A percentile compares a stretch with the other conserved stretches of the same genome.
Conservation (phyloP, 352 stramenopile genomes). For the Saprolegnia parasitica region DNA sequence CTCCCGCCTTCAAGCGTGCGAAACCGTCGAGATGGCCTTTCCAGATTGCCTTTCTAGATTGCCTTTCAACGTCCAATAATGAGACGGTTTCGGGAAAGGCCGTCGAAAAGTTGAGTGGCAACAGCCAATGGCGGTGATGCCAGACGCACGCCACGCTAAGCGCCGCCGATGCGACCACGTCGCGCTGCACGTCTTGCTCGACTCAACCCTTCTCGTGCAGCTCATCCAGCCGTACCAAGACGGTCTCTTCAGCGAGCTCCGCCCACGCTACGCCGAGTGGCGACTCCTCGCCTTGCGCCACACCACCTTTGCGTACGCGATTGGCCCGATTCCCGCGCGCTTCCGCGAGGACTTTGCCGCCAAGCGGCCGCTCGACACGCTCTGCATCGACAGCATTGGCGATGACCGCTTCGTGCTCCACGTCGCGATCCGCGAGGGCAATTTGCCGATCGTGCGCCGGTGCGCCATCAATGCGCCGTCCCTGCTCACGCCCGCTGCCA, state of each 20-base stretch:
- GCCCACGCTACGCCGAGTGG: conserved; percentile 15
- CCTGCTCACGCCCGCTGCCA: background rate
- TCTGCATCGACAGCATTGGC: background rate
- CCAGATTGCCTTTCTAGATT: too few relatives aligned
- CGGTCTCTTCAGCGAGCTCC: conserved; percentile 15
- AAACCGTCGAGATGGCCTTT: too few relatives aligned
- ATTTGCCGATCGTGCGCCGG: conserved; percentile 13
- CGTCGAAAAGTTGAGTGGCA: too few relatives aligned
- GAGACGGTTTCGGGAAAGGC: too few relatives aligned
- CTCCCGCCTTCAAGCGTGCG: too few relatives aligned
- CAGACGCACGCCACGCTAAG: too few relatives aligned
- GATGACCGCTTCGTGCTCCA: conserved; percentile 23
- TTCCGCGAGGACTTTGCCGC: conserved; percentile 9
- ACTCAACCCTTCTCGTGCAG: background rate
- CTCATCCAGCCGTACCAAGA: conserved; percentile 20
- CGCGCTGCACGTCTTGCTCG: background rate
- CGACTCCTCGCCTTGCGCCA: background rate
- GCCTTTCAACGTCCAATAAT: too few relatives aligned
- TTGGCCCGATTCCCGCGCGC: background rate
- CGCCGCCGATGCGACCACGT: too few relatives aligned
- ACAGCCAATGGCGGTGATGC: too few relatives aligned
- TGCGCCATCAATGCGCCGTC: conserved; percentile 1
- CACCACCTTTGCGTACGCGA: conserved; percentile 18
- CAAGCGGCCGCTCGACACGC: background rate
- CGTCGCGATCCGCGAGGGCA: conserved; percentile 26